These are phyloP conservation scores for Magnaporthiopsis poae DNA, from an alignment of 2,329 filamentous ascomycete genomes.

Conservation along the genomic window DNA sequence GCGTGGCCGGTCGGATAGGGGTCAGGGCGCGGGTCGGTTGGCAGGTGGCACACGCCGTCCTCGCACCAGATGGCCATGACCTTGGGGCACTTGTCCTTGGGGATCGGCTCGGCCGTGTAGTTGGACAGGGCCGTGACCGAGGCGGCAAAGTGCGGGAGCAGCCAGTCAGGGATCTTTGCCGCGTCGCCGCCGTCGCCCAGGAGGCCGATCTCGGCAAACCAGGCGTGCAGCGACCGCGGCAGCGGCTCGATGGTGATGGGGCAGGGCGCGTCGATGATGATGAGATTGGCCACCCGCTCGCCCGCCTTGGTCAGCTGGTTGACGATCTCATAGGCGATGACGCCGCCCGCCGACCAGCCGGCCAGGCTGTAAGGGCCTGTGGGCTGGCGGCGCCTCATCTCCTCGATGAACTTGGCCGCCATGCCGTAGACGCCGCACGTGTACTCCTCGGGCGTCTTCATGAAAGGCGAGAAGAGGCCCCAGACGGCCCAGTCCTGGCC, in stretches of 20 bases:
- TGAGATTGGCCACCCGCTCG: slow-evolving; percentile 48
- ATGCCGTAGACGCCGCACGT: slow-evolving; percentile 57
- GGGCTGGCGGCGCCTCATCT: slow-evolving; percentile 63
- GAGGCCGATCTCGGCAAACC: slow-evolving; percentile 63
- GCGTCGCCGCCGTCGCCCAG: slow-evolving; percentile 51
- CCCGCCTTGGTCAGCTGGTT: slow-evolving; percentile 48
- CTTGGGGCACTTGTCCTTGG: slow-evolving; percentile 47
- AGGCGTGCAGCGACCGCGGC: slow-evolving; percentile 54
- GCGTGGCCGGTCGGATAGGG: slow-evolving; percentile 50
- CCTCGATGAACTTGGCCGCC: slow-evolving; percentile 53
- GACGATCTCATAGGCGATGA: slow-evolving; percentile 59
- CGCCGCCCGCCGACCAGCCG: slow-evolving; percentile 70
- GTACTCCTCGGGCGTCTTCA: slow-evolving; percentile 58
- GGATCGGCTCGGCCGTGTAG: slow-evolving; percentile 57
- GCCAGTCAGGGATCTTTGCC: slow-evolving; percentile 58
- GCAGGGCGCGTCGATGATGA: slow-evolving; percentile 58
- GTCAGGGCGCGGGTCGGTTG: slow-evolving; percentile 54
- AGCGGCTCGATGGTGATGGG: slow-evolving; percentile 60
- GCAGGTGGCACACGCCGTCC: slow-evolving; percentile 60
- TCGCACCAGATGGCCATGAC: slow-evolving; percentile 62
- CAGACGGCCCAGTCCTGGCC: slow-evolving; percentile 35
- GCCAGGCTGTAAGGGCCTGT: slow-evolving; percentile 57
- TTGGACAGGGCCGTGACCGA: slow-evolving; percentile 58
- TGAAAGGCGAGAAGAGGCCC: slow-evolving; percentile 59
- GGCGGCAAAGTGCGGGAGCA: slow-evolving; percentile 62